Evolutionary conservation across 208 protist species (phyloP).

Genomic region (Leishmania martiniquensis): DNA sequence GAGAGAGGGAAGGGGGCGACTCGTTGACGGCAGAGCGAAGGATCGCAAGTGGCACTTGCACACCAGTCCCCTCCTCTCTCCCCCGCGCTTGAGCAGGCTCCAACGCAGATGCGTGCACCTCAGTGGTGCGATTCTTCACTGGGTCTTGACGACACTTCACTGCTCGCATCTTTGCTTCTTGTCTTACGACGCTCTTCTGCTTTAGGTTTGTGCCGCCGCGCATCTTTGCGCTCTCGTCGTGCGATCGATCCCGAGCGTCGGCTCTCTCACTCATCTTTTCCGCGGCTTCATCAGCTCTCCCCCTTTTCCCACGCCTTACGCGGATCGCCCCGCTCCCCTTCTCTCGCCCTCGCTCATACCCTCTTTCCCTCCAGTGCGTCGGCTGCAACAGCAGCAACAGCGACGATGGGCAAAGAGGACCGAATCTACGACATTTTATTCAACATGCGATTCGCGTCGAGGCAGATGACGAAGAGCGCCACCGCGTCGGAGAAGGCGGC

Average conservation of each 20-base stretch:
- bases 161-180: not conserved
- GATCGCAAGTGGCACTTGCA: not conserved
- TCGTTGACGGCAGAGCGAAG: not conserved
- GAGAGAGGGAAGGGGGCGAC: not conserved
- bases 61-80: too few species aligned
- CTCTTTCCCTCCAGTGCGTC: too few species aligned
- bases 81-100: not conserved
- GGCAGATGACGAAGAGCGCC: constrained; percentile 93
- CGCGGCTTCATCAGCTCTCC: not conserved
- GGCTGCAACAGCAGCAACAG: not conserved
- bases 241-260: not conserved
- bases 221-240: not conserved
- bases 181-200: not conserved
- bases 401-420: constrained; percentile 68
- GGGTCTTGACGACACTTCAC: not conserved
- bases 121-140: not conserved
- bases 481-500: constrained; percentile 89
- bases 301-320: not conserved
- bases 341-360: not conserved
- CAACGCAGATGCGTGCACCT: not conserved
- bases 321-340: not conserved
- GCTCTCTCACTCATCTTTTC: not conserved
- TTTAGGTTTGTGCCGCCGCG: not conserved
- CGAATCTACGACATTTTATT: constrained; percentile 94
- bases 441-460: constrained; percentile 96